Evolutionary conservation across 805 yeast genomes (phyloP).

Genomic region (Yarrowia alimentaria): DNA sequence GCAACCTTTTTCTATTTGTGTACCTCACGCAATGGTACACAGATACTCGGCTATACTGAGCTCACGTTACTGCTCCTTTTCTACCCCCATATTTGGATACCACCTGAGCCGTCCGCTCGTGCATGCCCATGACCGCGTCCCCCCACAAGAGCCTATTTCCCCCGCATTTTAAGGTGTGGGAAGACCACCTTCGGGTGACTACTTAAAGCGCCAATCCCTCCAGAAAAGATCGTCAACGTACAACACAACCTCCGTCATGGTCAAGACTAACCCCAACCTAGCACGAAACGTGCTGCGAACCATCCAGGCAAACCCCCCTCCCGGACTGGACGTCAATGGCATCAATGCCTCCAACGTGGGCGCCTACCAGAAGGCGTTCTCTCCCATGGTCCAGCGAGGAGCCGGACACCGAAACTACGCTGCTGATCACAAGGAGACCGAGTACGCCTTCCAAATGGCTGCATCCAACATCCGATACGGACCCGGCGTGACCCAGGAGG

Average conservation of each 20-base stretch:
- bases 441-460: slow-evolving; percentile 45
- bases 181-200: background rate
- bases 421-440: slow-evolving; percentile 29
- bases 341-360: slow-evolving; percentile 5
- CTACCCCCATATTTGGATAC: too few species aligned
- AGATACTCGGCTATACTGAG: too few species aligned
- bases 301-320: slow-evolving; percentile 26
- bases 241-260: background rate
- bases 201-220: background rate
- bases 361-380: slow-evolving; percentile 25
- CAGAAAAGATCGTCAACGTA: background rate
- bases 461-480: slow-evolving; percentile 44
- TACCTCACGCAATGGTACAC: too few species aligned
- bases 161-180: background rate
- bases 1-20: too few species aligned
- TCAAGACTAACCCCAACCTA: background rate
- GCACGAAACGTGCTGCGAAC: slow-evolving; percentile 28
- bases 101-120: too few species aligned
- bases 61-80: too few species aligned
- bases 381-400: slow-evolving; percentile 20
- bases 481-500: slow-evolving; percentile 43
- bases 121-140: too few species aligned
- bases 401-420: slow-evolving; percentile 24
- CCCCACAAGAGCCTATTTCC: too few species aligned
- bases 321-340: slow-evolving; percentile 21